Evolutionary conservation across 305 asterid species (phyloP).

Genomic region (Plantago coronopus): DNA sequence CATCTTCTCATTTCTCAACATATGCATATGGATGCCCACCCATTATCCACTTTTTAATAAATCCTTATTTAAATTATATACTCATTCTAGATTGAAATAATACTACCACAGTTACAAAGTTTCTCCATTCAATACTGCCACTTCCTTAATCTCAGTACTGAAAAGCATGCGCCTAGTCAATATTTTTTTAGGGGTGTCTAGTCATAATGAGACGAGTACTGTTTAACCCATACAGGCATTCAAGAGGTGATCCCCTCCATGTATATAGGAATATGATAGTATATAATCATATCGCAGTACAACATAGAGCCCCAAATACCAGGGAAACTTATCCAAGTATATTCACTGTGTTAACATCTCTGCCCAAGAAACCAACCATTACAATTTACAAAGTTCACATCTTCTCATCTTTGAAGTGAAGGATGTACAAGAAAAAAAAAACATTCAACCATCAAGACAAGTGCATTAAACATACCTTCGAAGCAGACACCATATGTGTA

Average conservation of each 20-base stretch:
- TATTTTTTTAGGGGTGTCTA: too few species aligned
- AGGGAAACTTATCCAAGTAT: not conserved
- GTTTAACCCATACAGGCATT: not conserved
- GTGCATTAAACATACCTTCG: constrained; percentile 56
- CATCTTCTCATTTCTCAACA: too few species aligned
- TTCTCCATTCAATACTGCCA: too few species aligned
- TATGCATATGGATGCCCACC: too few species aligned
- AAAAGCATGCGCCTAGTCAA: too few species aligned
- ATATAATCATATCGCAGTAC: not conserved
- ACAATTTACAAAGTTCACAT: not conserved
- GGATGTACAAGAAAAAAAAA: not conserved
- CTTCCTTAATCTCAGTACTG: too few species aligned
- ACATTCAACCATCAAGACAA: constrained; percentile 10
- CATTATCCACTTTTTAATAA: too few species aligned
- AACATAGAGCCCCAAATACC: not conserved
- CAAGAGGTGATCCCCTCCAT: too few species aligned
- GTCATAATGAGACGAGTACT: not conserved
- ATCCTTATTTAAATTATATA: too few species aligned
- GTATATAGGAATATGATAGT: not conserved
- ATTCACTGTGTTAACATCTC: not conserved
- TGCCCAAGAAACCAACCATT: not conserved
- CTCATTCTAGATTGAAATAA: too few species aligned
- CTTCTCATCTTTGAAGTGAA: not conserved
- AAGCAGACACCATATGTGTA: constrained; percentile 49
- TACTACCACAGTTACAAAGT: too few species aligned